Base-by-base conservation (phyloP, 2,329 filamentous ascomycete species). In the Colletotrichum aenigma region DNA sequence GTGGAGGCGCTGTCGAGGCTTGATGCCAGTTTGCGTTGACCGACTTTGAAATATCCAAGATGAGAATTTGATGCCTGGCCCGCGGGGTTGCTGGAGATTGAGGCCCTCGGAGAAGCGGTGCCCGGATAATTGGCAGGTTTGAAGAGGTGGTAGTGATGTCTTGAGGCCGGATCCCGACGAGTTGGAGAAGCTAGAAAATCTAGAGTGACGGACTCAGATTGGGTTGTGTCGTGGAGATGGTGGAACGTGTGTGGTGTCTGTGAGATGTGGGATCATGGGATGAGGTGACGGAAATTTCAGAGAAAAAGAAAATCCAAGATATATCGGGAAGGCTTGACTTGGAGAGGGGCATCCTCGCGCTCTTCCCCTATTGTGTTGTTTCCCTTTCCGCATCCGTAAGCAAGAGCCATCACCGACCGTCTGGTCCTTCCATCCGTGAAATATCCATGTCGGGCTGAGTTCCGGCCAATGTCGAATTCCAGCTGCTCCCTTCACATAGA, bases 1-100 rank as follows among this genome's bases (percentile, higher is more conserved):
- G 71, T 75, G 66, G 66, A 61, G n/a, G 48, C n/a, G 32, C 32
- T n/a, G 21, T 74, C 26, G 28, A 69, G 64, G 70, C 64, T 76
- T 69, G 64, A 68, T 74, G 74, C 74, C 52, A 36, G 70, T 24
- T 69, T 52, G 43, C 34, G 43, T 62, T 65, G 58, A 60, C 43
- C 30, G 52, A 73, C 34, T 32, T 13, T 21, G 36, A 28, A 26
- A 52, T 55, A 18, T 36, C 18, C 56, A 30, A 15, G 18, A 26
- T 52, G 18, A 66, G n/a, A 21, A 13, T 56, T 61, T 62, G 72
- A 24, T 26, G 26, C 28, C 28, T 24, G 32, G 64, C 56, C 26
- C 26, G 32, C n/a, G 18, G 56, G 32, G 9, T 58, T 34, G 60
- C 18, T 36, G 61, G 6, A 26, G 15, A 16, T 43, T 43, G 70